Base-by-base conservation (phyloP, 2,329 filamentous ascomycete genomes). In the Sporothrix variecibatus region DNA sequence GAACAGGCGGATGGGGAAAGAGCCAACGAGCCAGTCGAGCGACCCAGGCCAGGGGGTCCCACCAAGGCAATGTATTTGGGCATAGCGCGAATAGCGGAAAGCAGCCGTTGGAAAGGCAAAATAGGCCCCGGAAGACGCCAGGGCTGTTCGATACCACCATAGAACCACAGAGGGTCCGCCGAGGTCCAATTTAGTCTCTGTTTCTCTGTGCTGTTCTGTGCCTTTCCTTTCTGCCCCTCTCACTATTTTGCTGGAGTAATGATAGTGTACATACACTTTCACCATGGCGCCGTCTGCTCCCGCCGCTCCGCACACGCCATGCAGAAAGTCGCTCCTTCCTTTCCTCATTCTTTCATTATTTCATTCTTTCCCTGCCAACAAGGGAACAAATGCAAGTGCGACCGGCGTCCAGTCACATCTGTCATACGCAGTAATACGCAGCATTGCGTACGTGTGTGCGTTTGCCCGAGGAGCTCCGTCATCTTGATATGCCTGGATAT, bases 281-380 rank as follows among this genome's bases (percentile, higher is more conserved):
- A 31, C 7, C 65, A 69, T 69, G 67, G 67, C 67, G 67, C n/a
- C 67, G 67, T 56, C 28, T 40, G 31, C 20, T 70, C 67, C 67
- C 67, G 43, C 65, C 49, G 46, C 51, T 71, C 68, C 68, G 46
- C 38, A 67, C 67, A 23, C 20, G 67, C 67, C 49, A 38, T 69
- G 20, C 64, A 67, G 64, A 28, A 67, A 7, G 43, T 17, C 26
- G n/a, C 8, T 34, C 65, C 28, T 31, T 23, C n/a, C n/a, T 23
- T n/a, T 31, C 8, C 34, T 4, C 31, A 12, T 12, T 23, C 31
- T 64, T 17, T 3, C 31, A 12, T 12, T 23, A 17, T 64, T 17
- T 3, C 11, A 1, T 6, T 58, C 26, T 31, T 15, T 58, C 15
- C 20, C 15, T 23, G 60, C 17, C 8, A 28, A 34, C 34, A n/a